Evolutionary conservation across 2,329 filamentous ascomycete genomes (phyloP).

Genomic region (Xylaria hypoxylon): DNA sequence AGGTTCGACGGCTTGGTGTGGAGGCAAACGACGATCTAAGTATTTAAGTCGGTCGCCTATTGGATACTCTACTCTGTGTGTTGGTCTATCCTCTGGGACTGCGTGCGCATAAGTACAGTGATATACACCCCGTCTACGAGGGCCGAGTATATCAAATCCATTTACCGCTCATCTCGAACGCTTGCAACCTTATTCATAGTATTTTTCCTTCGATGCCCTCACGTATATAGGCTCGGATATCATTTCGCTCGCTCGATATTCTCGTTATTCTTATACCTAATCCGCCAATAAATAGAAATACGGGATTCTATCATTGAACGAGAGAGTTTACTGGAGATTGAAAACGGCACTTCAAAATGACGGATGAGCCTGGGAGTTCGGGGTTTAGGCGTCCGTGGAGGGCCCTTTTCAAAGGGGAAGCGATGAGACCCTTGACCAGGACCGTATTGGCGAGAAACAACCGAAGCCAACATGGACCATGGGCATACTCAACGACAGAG

Average conservation of each 20-base stretch:
- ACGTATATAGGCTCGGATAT: not conserved
- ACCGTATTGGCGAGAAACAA: slow-evolving; percentile 27
- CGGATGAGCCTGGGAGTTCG: slow-evolving; percentile 36
- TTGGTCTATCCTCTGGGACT: slow-evolving; percentile 3
- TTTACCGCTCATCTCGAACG: not conserved
- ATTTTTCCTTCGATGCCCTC: not conserved
- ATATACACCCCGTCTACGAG: not conserved
- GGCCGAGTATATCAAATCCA: not conserved
- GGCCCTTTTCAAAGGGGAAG: slow-evolving; percentile 38
- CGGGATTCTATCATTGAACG: not conserved
- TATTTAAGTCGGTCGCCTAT: not conserved
- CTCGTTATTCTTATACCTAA: not conserved
- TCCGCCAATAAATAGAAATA: not conserved
- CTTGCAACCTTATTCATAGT: not conserved
- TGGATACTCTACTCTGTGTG: not conserved
- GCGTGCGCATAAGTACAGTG: slow-evolving; percentile 8
- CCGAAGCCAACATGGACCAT: slow-evolving; percentile 64
- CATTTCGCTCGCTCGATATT: not conserved
- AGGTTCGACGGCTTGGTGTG: slow-evolving; percentile 8
- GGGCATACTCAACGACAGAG: slow-evolving; percentile 84
- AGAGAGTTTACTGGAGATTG: not conserved
- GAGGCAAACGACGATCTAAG: slow-evolving; percentile 20
- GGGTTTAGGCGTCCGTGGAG: slow-evolving; percentile 38
- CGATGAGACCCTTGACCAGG: slow-evolving; percentile 29
- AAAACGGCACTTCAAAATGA: slow-evolving; percentile 26